Percentiles rank a stretch among this genome's conserved stretches.
Evolutionary conservation across 495 filamentous ascomycete genomes (phyloP).

Genomic region (Cetradonia linearis): DNA sequence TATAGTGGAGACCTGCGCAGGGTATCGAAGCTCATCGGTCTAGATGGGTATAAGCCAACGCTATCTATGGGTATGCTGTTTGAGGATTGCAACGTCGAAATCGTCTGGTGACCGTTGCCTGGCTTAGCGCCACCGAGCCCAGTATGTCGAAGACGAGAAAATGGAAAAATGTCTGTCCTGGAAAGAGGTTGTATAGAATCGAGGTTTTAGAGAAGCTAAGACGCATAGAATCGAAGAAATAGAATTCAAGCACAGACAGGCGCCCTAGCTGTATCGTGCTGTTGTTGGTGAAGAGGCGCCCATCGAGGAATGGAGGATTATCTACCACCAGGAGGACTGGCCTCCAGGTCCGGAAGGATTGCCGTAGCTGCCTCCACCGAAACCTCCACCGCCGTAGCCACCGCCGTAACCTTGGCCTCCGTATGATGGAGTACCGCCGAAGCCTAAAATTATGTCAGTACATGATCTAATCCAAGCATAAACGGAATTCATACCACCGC

Average conservation of each 20-base stretch:
- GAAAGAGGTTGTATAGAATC: slow-evolving; percentile 12
- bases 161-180: slow-evolving; percentile 23
- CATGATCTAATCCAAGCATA: neutral
- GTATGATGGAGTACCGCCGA: slow-evolving; percentile 14
- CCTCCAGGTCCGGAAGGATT: slow-evolving; percentile 76
- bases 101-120: slow-evolving; percentile 6
- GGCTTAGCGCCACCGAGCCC: slow-evolving; percentile 10
- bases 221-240: neutral
- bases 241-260: slow-evolving; percentile 7
- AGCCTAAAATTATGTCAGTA: slow-evolving; percentile 7
- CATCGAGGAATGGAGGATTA: slow-evolving; percentile 19
- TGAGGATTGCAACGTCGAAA: slow-evolving; percentile 7
- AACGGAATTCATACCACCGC: slow-evolving; percentile 24
- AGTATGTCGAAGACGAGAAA: slow-evolving; percentile 19
- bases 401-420: slow-evolving; percentile 22
- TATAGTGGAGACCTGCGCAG: slow-evolving; percentile 13
- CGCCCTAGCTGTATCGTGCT: slow-evolving; percentile 8
- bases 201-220: slow-evolving; percentile 9
- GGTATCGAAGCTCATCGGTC: slow-evolving; percentile 20
- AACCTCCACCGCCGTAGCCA: slow-evolving; percentile 38
- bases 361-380: slow-evolving; percentile 54
- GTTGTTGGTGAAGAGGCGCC: slow-evolving; percentile 15
- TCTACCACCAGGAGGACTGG: slow-evolving; percentile 94
- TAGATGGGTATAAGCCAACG: slow-evolving; percentile 48
- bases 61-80: slow-evolving; percentile 67